Evolutionary conservation across 495 filamentous ascomycete species (phyloP).

Genomic region (Tricharina praecox): DNA sequence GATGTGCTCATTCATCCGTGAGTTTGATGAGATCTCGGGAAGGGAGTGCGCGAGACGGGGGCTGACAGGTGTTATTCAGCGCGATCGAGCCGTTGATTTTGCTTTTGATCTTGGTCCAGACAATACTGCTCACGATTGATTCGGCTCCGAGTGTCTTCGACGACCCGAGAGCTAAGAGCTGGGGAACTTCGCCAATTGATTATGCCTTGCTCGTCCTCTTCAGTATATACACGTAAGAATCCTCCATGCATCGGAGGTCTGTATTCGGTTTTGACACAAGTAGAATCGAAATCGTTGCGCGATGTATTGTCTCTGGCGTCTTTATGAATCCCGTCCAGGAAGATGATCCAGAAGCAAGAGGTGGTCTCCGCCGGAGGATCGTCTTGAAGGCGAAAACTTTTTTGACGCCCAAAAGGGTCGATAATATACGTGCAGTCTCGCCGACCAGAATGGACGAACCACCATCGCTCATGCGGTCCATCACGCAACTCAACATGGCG

Average conservation of each 20-base stretch:
- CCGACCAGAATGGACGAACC: constrained; percentile 32
- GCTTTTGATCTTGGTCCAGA: constrained; percentile 73
- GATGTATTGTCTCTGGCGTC: constrained; percentile 80
- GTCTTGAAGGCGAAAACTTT: constrained; percentile 55
- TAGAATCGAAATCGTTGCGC: constrained; percentile 53
- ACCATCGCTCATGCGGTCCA: constrained; percentile 61
- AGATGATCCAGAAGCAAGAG: constrained; percentile 53
- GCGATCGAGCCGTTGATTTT: constrained; percentile 73
- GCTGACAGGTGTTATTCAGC: too few relatives aligned
- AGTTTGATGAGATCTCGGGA: too few relatives aligned
- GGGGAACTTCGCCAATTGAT: constrained; percentile 57
- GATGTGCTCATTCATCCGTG: constrained; percentile 72
- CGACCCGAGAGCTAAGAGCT: constrained; percentile 34
- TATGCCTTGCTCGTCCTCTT: constrained; percentile 71
- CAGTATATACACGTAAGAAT: constrained; percentile 55
- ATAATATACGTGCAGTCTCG: constrained; percentile 26
- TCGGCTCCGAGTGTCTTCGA: constrained; percentile 49
- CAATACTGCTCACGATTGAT: constrained; percentile 69
- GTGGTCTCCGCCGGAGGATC: constrained; percentile 53
- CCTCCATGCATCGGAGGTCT: background rate
- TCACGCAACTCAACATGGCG: constrained; percentile 48
- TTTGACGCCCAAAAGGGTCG: constrained; percentile 62
- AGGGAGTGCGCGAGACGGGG: too few relatives aligned
- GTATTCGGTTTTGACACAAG: constrained; percentile 9
- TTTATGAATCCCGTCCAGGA: constrained; percentile 74